Conservation (phyloP, 2,329 filamentous ascomycete species). For the Daldinia eschscholtzii region DNA sequence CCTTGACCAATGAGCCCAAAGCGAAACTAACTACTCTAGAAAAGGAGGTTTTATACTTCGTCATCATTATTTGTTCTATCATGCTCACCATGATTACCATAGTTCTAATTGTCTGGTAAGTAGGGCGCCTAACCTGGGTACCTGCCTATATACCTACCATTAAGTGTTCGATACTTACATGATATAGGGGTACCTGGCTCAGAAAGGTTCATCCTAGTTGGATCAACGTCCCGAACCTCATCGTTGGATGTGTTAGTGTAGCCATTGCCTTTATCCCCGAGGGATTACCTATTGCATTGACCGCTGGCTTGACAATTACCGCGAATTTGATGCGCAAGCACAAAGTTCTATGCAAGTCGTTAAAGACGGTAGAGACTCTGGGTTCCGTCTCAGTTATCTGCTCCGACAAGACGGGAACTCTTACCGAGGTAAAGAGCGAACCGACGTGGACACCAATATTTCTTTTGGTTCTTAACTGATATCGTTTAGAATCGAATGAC, state of each 20-base stretch:
- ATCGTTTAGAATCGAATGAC: slow-evolving; percentile 74
- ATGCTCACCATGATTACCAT: slow-evolving; percentile 75
- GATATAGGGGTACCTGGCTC: slow-evolving; percentile 74
- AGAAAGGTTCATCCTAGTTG: slow-evolving; percentile 74
- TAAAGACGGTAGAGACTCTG: slow-evolving; percentile 83
- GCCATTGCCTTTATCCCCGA: slow-evolving; percentile 83
- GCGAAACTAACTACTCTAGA: slow-evolving; percentile 77
- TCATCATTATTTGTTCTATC: slow-evolving; percentile 75
- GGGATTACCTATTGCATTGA: slow-evolving; percentile 77
- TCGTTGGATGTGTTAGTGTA: slow-evolving; percentile 78
- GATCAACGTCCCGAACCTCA: slow-evolving; percentile 79
- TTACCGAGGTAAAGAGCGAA: slow-evolving; percentile 64
- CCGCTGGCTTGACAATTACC: slow-evolving; percentile 78
- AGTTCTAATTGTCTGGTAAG: slow-evolving; percentile 75
- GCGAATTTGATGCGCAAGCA: slow-evolving; percentile 83
- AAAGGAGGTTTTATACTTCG: slow-evolving; percentile 79
- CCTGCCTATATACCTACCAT: slow-evolving; percentile 48
- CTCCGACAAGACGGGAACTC: slow-evolving; percentile 81
- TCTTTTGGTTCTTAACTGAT: slow-evolving; percentile 9
- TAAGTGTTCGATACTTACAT: slow-evolving; percentile 49
- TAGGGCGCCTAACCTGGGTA: slow-evolving; percentile 51
- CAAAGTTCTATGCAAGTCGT: slow-evolving; percentile 82
- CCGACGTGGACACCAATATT: slow-evolving; percentile 12
- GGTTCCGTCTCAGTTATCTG: slow-evolving; percentile 80
- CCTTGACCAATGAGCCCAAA: slow-evolving; percentile 77